phyloP scores from a whole-genome alignment of 192 early-diverging fungal species.

The Phlyctochytrium bullatum region DNA sequence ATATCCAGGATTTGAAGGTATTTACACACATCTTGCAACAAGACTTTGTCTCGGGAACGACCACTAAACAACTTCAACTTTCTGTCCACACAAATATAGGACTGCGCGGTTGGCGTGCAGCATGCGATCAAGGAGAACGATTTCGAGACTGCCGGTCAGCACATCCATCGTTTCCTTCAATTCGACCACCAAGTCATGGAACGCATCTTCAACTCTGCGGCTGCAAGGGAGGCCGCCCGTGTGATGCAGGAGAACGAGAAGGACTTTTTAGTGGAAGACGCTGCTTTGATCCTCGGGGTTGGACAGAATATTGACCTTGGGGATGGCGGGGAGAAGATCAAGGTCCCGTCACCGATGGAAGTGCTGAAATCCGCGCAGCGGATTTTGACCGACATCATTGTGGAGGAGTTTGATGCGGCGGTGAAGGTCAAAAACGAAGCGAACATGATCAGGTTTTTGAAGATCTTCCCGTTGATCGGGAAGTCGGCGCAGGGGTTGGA shows the following conservation, averaged over 20 bases:
- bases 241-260: not conserved
- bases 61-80: not conserved
- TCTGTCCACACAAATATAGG: slow-evolving; percentile 18
- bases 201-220: slow-evolving; percentile 50
- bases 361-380: slow-evolving; percentile 59
- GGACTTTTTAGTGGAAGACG: not conserved
- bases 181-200: slow-evolving; percentile 60
- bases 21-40: not conserved
- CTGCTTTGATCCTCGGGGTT: not conserved
- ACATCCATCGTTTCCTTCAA: slow-evolving; percentile 58
- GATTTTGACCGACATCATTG: slow-evolving; percentile 68
- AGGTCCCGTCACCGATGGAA: slow-evolving; percentile 36
- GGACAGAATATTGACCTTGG: not conserved
- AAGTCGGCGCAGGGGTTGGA: slow-evolving; percentile 83
- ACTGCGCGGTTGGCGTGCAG: slow-evolving; percentile 66
- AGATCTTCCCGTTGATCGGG: slow-evolving; percentile 85
- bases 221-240: not conserved
- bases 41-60: slow-evolving; percentile 12
- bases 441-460: slow-evolving; percentile 82
- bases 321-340: slow-evolving; percentile 24
- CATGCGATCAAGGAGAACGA: slow-evolving; percentile 58
- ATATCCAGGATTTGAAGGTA: slow-evolving; percentile 54
- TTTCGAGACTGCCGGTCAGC: slow-evolving; percentile 67
- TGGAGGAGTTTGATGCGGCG: slow-evolving; percentile 78
- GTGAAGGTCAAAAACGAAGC: slow-evolving; percentile 65